Evolutionary conservation across 208 protist genomes (phyloP), one percentile per base, ranked within the genome.

Genomic region (Plasmodiophora brassicae): DNA sequence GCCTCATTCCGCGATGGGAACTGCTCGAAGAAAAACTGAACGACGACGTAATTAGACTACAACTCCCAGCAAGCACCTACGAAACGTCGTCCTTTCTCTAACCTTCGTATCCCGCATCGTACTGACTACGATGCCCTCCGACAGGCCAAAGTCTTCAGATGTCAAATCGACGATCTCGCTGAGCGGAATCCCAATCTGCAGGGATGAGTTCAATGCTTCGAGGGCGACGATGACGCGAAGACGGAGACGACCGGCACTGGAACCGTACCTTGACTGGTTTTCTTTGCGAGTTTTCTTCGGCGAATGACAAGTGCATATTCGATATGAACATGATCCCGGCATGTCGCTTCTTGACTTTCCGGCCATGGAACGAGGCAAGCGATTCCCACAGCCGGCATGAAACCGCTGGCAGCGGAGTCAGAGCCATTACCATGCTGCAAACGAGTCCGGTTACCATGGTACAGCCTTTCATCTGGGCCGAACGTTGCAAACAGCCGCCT

Each of bases 21-120:
- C 41, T 78, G 65, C 41, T 78, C 65, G n/a, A 78, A 78, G n/a
- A 78, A 78, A 32, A 78, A 78, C 65, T 78, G n/a, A 32, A 44
- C n/a, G 5, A 78, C 32, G 5, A 38, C n/a, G 65, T n/a, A n/a
- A 78, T 78, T 78, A 38, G 65, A 78, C 10, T 5, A 38, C n/a
- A 14, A 57, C 14, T 57, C 25, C 50, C 50, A 14, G 65, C 32
- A 78, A n/a, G n/a, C n/a, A n/a, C n/a, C n/a, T n/a, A n/a, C n/a
- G n/a, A 78, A 5, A 78, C 5, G 65, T 5, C 32, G 5, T 44
- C 32, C 65, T 44, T 78, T 78, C n/a, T 38, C 32, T 57, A 44
- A 78, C 65, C n/a, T 78, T 78, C 41, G 65, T 78, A 5, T 78
- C 65, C 20, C 65, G 65, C 65, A 78, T 78, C 5, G 65, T 78